These are phyloP conservation scores for Trypanosoma brucei DNA, from an alignment of 208 protist species.

Conservation along the genomic window DNA sequence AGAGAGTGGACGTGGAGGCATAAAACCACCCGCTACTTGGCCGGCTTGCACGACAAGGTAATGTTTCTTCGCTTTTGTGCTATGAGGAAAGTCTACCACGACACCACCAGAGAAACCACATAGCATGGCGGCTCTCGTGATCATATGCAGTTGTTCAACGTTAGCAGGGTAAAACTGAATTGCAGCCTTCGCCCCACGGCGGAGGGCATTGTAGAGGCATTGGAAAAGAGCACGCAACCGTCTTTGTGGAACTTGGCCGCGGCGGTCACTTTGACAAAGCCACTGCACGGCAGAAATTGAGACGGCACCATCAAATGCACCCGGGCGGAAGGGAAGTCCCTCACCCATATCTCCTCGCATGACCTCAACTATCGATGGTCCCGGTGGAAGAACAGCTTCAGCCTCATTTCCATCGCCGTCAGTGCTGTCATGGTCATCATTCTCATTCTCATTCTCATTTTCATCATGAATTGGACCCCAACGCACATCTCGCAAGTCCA, in stretches of 20 bases:
- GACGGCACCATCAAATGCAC: constrained; percentile 97
- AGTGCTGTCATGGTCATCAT: constrained; percentile 17
- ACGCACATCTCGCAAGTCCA: constrained; percentile 60
- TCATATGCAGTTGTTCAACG: constrained; percentile 94
- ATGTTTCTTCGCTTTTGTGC: constrained; percentile 96
- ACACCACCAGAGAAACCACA: constrained; percentile 97
- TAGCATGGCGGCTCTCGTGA: constrained; percentile 94
- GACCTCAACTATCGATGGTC: constrained; percentile 80
- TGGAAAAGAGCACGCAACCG: constrained; percentile 95
- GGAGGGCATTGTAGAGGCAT: constrained; percentile 94
- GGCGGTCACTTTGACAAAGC: constrained; percentile 97
- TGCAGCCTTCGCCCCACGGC: constrained; percentile 89
- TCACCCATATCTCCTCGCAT: constrained; percentile 92
- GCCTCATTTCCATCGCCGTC: constrained; percentile 9
- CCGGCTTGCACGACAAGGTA: constrained; percentile 91
- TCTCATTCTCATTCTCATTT: constrained; percentile 38
- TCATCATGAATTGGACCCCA: constrained; percentile 57
- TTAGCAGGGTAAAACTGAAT: constrained; percentile 98
- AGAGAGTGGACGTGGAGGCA: constrained; percentile 42
- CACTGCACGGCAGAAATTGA: constrained; percentile 98
- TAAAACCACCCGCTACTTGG: constrained; percentile 63
- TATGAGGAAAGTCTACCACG: constrained; percentile 98
- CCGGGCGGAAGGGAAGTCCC: constrained; percentile 95
- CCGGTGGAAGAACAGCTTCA: neutral
- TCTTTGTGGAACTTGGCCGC: constrained; percentile 89